Conservation (phyloP, 768 basidiomycete genomes). For the Calocybe cyanea region DNA sequence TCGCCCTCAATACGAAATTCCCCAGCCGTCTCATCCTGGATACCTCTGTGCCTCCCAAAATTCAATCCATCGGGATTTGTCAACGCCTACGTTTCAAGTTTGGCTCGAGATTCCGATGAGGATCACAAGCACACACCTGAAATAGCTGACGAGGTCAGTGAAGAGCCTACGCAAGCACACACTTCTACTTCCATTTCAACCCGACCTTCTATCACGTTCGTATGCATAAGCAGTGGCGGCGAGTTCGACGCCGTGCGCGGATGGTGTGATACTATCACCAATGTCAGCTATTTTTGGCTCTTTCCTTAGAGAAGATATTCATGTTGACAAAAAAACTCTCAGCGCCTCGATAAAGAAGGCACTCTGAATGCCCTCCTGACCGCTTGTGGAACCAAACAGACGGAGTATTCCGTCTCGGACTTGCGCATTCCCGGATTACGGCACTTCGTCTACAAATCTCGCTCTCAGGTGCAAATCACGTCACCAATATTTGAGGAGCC, state of each 20-base stretch:
- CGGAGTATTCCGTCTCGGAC: conserved; percentile 67
- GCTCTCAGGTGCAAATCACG: conserved; percentile 86
- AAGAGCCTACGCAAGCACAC: conserved; percentile 12
- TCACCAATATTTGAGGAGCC: conserved; percentile 83
- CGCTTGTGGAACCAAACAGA: conserved; percentile 43
- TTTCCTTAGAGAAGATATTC: not conserved
- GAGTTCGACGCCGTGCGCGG: conserved; percentile 81
- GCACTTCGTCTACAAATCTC: conserved; percentile 94
- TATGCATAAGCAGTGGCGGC: conserved; percentile 77
- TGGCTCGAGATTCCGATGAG: conserved; percentile 41
- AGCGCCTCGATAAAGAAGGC: conserved; percentile 68
- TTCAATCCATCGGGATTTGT: conserved; percentile 89
- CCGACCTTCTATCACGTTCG: conserved; percentile 53
- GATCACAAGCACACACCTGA: conserved; percentile 9
- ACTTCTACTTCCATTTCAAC: not conserved
- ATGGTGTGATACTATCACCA: conserved; percentile 69
- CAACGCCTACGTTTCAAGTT: conserved; percentile 83
- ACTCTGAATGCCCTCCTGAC: conserved; percentile 46
- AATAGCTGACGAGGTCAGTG: not conserved
- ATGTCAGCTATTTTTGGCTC: conserved; percentile 33
- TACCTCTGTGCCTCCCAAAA: conserved; percentile 94
- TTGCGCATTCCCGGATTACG: conserved; percentile 86
- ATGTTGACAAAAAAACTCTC: conserved; percentile 5
- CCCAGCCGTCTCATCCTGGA: conserved; percentile 83
- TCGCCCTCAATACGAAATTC: conserved; percentile 76